A percentile compares a stretch with the other conserved stretches of the same genome.
phyloP scores from a whole-genome alignment of 2,329 filamentous ascomycete species.

The Penicillium paneum region DNA sequence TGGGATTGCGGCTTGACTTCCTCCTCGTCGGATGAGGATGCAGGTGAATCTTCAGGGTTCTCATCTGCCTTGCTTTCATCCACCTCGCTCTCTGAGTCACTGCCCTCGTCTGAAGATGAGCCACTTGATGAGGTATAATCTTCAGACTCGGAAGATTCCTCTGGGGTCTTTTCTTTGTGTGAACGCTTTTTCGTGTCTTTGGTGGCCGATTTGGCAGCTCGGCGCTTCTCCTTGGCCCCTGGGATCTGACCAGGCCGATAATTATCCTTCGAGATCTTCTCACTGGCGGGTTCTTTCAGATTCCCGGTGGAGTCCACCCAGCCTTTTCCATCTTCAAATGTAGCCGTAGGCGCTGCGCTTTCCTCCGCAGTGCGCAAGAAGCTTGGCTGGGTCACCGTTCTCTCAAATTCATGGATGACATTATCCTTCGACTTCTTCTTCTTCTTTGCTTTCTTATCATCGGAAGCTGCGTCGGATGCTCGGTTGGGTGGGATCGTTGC shows the following conservation, averaged over 20 bases:
- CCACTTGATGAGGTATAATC: conserved; percentile 41
- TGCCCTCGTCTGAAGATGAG: conserved; percentile 28
- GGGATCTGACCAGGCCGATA: conserved; percentile 31
- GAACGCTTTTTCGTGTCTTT: conserved; percentile 6
- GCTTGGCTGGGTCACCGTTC: conserved; percentile 74
- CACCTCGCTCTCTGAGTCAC: conserved; percentile 25
- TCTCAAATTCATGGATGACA: conserved; percentile 84
- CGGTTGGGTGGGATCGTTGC: conserved; percentile 66
- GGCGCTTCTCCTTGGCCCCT: conserved; percentile 32
- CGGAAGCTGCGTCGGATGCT: conserved; percentile 27
- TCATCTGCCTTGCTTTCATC: conserved; percentile 16
- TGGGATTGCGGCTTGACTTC: conserved; percentile 9
- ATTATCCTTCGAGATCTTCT: conserved; percentile 29
- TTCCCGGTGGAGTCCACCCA: conserved; percentile 81
- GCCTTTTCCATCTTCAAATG: conserved; percentile 78
- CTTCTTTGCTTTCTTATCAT: conserved; percentile 50
- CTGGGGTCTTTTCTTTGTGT: conserved; percentile 14
- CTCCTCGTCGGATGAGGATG: conserved; percentile 25
- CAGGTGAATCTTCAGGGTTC: conserved; percentile 25
- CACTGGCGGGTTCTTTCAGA: conserved; percentile 53
- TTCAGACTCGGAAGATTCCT: conserved; percentile 25
- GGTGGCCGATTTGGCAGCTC: conserved; percentile 12
- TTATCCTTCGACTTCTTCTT: conserved; percentile 61
- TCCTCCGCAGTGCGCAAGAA: conserved; percentile 65
- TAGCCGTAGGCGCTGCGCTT: conserved; percentile 50